A percentile compares a stretch with the other conserved stretches of the same genome.
Conservation (phyloP, 129 eudicot species). For the Smallanthus sonchifolius region DNA sequence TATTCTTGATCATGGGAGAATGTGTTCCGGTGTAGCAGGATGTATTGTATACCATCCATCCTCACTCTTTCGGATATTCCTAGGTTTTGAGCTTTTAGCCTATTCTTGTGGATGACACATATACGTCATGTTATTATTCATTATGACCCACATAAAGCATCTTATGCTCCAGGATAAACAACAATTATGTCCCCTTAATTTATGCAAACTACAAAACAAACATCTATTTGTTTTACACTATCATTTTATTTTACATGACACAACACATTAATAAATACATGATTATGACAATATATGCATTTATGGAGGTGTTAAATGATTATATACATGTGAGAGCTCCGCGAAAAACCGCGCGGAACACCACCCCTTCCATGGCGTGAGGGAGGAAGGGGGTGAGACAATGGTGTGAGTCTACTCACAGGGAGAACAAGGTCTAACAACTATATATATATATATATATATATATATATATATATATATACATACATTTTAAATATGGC, state of each 20-base stretch:
- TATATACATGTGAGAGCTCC: no score
- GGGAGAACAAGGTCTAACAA: no score
- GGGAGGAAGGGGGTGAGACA: no score
- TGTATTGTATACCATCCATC: slow-evolving; percentile 10
- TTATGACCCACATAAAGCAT: slow-evolving; percentile 7
- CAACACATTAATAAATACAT: neutral
- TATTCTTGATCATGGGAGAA: slow-evolving; percentile 20
- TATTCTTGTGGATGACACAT: slow-evolving; percentile 8
- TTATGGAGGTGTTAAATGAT: neutral
- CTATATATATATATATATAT: no score
- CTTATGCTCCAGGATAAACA: slow-evolving; percentile 25
- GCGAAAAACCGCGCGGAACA: no score
- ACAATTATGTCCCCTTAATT: slow-evolving; percentile 16
- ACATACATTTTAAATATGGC: no score
- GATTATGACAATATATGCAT: neutral
- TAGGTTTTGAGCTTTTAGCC: neutral
- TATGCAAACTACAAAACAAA: neutral
- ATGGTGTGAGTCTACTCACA: no score
- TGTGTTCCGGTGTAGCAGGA: slow-evolving; percentile 26
- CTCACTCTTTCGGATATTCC: slow-evolving; percentile 11
- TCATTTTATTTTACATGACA: neutral
- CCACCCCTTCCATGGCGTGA: no score
- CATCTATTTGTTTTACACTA: neutral
- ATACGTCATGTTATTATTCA: slow-evolving; percentile 12
- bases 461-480: no score